These are phyloP conservation scores for Conticribra weissflogii DNA, from an alignment of 108 stramenopile genomes.

Conservation along the genomic window DNA sequence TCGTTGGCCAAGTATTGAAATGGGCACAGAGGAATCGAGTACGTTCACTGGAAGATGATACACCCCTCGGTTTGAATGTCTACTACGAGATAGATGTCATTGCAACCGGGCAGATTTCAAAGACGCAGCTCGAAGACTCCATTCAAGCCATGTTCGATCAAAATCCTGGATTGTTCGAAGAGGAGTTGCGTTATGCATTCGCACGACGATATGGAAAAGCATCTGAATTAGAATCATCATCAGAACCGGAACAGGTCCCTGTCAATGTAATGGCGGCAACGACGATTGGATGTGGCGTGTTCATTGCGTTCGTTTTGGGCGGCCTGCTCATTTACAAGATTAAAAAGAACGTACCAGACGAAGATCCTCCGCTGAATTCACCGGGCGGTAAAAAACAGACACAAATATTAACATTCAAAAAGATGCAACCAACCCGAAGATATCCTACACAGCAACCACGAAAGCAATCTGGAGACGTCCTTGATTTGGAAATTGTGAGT, in stretches of 20 bases:
- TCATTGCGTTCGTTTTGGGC: background rate
- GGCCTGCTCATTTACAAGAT: background rate
- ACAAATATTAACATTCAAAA: too few relatives aligned
- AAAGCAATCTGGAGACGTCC: background rate
- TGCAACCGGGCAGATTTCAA: background rate
- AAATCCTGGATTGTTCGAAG: background rate
- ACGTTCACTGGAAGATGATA: background rate
- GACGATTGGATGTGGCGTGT: background rate
- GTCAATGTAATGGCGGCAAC: background rate
- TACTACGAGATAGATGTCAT: conserved; percentile 6
- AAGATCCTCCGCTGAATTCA: background rate
- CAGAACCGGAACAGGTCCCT: background rate
- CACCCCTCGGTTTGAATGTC: background rate
- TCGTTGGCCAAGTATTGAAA: background rate
- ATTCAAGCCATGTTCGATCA: background rate
- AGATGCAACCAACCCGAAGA: too few relatives aligned
- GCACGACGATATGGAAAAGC: background rate
- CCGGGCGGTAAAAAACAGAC: background rate
- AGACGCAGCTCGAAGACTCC: background rate
- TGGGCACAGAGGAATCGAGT: background rate
- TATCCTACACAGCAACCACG: background rate
- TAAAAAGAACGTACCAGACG: background rate
- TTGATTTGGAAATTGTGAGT: background rate
- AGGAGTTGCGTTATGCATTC: background rate
- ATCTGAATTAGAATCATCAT: background rate